Conservation (phyloP, 805 yeast species). For the Suhomyces pyralidae region DNA sequence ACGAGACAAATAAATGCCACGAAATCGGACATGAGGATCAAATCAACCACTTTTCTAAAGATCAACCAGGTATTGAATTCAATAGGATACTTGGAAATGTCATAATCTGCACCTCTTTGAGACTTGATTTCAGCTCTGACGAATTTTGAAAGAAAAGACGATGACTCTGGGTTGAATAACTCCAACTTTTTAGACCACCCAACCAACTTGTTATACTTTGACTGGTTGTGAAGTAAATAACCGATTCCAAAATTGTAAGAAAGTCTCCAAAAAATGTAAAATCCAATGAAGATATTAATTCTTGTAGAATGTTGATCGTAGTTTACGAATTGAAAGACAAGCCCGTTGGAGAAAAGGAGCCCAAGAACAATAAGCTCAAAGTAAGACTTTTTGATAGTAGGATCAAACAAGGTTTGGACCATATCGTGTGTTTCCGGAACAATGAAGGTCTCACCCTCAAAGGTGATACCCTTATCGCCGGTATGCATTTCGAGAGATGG, state of each 20-base stretch:
- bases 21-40: conserved; percentile 82
- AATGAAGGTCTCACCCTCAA: conserved; percentile 41
- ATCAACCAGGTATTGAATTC: conserved; percentile 83
- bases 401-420: conserved; percentile 79
- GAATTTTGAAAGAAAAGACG: conserved; percentile 37
- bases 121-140: conserved; percentile 32
- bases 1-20: conserved; percentile 69
- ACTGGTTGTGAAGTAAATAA: conserved; percentile 59
- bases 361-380: conserved; percentile 60
- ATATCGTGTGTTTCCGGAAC: conserved; percentile 75
- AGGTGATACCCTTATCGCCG: conserved; percentile 38
- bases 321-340: conserved; percentile 29
- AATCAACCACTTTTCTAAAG: conserved; percentile 75
- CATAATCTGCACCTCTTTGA: conserved; percentile 38
- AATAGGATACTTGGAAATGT: conserved; percentile 44
- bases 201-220: conserved; percentile 54
- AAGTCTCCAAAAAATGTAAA: conserved; percentile 72
- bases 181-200: conserved; percentile 44
- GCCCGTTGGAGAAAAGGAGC: conserved; percentile 27
- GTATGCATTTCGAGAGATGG: background rate
- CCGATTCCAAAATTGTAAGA: conserved; percentile 83
- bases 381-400: conserved; percentile 63
- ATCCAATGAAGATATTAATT: conserved; percentile 43
- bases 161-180: conserved; percentile 38
- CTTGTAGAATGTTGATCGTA: conserved; percentile 15